A percentile compares a stretch with the other conserved stretches of the same genome.
Evolutionary conservation across 2,329 filamentous ascomycete species (phyloP).

Genomic region (Xylariaceae sp.): DNA sequence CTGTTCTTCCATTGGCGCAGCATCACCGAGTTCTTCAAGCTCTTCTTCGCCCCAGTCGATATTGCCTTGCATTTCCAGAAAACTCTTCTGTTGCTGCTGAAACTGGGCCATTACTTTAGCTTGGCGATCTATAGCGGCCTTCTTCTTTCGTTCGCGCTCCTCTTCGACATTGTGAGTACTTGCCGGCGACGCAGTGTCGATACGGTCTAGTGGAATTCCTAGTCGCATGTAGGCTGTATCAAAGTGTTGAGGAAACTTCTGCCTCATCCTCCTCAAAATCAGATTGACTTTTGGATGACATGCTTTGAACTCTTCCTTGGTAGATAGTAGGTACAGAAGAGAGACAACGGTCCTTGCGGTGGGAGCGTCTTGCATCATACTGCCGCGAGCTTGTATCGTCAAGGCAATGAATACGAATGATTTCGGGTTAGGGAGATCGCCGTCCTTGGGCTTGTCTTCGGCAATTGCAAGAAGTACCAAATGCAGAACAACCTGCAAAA

Average conservation of each 20-base stretch:
- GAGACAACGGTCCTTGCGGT: slow-evolving; percentile 60
- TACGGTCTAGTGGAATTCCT: slow-evolving; percentile 68
- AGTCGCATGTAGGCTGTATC: slow-evolving; percentile 61
- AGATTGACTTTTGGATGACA: slow-evolving; percentile 81
- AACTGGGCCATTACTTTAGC: slow-evolving; percentile 97
- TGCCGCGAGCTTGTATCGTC: slow-evolving; percentile 57
- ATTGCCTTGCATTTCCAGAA: slow-evolving; percentile 81
- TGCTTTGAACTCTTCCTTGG: slow-evolving; percentile 71
- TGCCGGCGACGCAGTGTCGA: slow-evolving; percentile 80
- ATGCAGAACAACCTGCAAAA: slow-evolving; percentile 87
- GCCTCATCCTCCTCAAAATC: slow-evolving; percentile 78
- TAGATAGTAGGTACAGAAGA: slow-evolving; percentile 57
- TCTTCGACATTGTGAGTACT: slow-evolving; percentile 60
- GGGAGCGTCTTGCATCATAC: slow-evolving; percentile 55
- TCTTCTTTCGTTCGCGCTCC: slow-evolving; percentile 81
- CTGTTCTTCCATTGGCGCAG: slow-evolving; percentile 56
- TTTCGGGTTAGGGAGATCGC: slow-evolving; percentile 42
- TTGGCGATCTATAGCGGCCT: slow-evolving; percentile 82
- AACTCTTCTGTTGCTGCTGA: slow-evolving; percentile 94
- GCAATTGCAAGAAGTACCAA: slow-evolving; percentile 79
- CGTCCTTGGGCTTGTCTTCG: slow-evolving; percentile 67
- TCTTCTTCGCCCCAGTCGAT: slow-evolving; percentile 89
- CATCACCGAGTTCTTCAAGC: slow-evolving; percentile 64
- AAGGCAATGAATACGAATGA: slow-evolving; percentile 75
- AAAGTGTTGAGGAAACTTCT: slow-evolving; percentile 73